These are phyloP conservation scores for Pyrenophora teres DNA, from an alignment of 2,329 filamentous ascomycete genomes.

Conservation along the genomic window DNA sequence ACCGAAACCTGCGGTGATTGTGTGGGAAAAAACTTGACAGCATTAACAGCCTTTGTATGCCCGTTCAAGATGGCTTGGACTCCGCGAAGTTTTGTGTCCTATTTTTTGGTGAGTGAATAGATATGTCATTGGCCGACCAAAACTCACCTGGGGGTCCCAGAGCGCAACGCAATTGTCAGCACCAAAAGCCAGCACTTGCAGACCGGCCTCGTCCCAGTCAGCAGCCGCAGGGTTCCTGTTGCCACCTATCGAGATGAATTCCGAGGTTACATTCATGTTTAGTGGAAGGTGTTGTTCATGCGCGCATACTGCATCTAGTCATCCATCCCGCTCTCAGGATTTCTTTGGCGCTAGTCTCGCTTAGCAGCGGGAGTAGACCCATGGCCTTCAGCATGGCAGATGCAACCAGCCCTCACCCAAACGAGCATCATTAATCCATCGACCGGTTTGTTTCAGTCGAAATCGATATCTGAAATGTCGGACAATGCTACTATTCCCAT, in stretches of 20 bases:
- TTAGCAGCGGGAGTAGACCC: constrained; percentile 16
- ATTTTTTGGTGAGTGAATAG: constrained; percentile 15
- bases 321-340: constrained; percentile 25
- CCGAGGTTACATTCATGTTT: constrained; percentile 41
- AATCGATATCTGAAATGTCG: constrained; percentile 27
- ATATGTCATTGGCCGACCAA: neutral
- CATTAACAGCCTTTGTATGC: constrained; percentile 81
- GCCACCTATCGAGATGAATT: constrained; percentile 76
- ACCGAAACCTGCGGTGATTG: constrained; percentile 56
- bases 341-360: constrained; percentile 42
- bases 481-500: constrained; percentile 57
- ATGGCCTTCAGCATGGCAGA: constrained; percentile 9
- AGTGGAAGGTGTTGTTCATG: constrained; percentile 19
- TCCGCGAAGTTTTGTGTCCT: constrained; percentile 59
- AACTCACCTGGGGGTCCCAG: constrained; percentile 77
- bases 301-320: constrained; percentile 22
- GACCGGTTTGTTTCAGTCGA: neutral
- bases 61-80: constrained; percentile 71
- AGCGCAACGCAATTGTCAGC: constrained; percentile 86
- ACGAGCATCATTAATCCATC: neutral
- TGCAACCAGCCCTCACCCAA: constrained; percentile 1
- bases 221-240: constrained; percentile 89
- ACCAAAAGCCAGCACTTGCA: constrained; percentile 81
- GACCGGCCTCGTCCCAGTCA: constrained; percentile 74
- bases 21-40: constrained; percentile 73